Percentiles rank a stretch among this genome's conserved stretches.
phyloP scores from a whole-genome alignment of 306 rosid genomes.

The Gleditsia sinensis region DNA sequence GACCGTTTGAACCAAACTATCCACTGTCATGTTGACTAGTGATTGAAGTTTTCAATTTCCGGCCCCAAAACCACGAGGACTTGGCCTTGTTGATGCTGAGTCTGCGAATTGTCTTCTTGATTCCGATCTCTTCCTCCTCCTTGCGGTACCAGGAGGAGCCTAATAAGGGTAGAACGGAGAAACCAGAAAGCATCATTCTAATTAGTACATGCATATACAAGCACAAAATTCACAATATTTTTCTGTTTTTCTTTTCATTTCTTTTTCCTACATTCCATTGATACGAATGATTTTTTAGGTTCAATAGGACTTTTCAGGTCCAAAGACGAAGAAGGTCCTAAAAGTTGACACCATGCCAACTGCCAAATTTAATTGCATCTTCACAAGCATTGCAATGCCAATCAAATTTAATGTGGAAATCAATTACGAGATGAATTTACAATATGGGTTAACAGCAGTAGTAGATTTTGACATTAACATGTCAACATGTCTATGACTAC shows the following conservation, averaged over 20 bases:
- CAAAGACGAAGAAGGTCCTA: conserved; percentile 6
- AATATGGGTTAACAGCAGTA: background rate
- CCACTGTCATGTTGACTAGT: conserved; percentile 1
- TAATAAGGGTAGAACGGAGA: conserved; percentile 35
- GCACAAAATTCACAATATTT: conserved; percentile 19
- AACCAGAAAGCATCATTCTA: conserved; percentile 30
- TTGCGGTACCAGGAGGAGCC: conserved; percentile 77
- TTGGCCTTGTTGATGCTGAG: conserved; percentile 60
- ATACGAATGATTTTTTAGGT: background rate
- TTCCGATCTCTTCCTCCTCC: conserved; percentile 76
- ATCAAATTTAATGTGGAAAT: background rate
- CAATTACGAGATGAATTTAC: conserved; percentile 4
- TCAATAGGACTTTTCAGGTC: conserved; percentile 5
- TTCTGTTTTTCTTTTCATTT: background rate
- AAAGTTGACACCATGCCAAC: background rate
- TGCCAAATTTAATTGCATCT: background rate
- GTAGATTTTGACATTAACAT: background rate
- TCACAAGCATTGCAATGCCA: background rate
- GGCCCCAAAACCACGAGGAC: conserved; percentile 87
- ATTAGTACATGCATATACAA: conserved; percentile 1
- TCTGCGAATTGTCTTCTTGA: conserved; percentile 59
- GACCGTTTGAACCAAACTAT: conserved; percentile 25
- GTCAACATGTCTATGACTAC: background rate
- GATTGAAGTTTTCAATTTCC: conserved; percentile 48
- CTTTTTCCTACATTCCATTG: background rate